phyloP scores from a whole-genome alignment of 805 yeast species.

The Hagleromyces aurorensis region DNA sequence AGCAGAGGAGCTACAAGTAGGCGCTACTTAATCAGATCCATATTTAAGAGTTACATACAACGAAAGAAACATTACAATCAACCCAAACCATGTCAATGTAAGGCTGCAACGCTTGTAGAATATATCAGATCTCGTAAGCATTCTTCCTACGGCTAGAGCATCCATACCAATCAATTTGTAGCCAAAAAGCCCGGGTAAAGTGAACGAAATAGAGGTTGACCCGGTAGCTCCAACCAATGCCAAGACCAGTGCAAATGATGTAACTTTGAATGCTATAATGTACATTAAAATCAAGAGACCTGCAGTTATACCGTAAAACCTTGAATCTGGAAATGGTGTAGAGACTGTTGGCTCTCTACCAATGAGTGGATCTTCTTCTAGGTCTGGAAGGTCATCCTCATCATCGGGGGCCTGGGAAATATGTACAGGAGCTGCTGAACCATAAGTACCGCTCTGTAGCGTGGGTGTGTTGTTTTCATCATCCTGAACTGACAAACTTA shows the following conservation, averaged over 20 bases:
- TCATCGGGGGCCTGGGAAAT: conserved; percentile 3
- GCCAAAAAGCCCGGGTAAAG: conserved; percentile 83
- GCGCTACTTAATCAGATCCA: too few species aligned
- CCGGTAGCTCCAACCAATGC: conserved; percentile 93
- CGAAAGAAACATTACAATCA: conserved; percentile 63
- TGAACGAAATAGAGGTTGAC: conserved; percentile 84
- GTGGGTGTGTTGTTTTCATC: conserved; percentile 7
- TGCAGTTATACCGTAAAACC: conserved; percentile 37
- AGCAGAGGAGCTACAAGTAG: too few species aligned
- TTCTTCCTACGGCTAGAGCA: conserved; percentile 24
- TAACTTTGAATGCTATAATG: conserved; percentile 53
- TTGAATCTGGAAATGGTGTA: conserved; percentile 14
- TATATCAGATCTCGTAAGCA: conserved; percentile 24
- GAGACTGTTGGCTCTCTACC: conserved; percentile 8
- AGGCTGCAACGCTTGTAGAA: conserved; percentile 41
- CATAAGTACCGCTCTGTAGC: background rate
- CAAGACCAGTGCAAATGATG: conserved; percentile 71
- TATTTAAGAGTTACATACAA: conserved; percentile 33
- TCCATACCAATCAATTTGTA: conserved; percentile 50
- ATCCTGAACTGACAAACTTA: conserved; percentile 10
- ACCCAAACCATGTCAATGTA: conserved; percentile 58
- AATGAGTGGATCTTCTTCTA: conserved; percentile 5
- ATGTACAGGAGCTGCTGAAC: conserved; percentile 1
- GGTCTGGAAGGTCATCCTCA: conserved; percentile 6
- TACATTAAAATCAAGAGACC: conserved; percentile 43